Percentiles rank a stretch among this genome's conserved stretches.
Evolutionary conservation across 2,329 filamentous ascomycete species (phyloP).

Genomic region (Parafenestella ontariensis): DNA sequence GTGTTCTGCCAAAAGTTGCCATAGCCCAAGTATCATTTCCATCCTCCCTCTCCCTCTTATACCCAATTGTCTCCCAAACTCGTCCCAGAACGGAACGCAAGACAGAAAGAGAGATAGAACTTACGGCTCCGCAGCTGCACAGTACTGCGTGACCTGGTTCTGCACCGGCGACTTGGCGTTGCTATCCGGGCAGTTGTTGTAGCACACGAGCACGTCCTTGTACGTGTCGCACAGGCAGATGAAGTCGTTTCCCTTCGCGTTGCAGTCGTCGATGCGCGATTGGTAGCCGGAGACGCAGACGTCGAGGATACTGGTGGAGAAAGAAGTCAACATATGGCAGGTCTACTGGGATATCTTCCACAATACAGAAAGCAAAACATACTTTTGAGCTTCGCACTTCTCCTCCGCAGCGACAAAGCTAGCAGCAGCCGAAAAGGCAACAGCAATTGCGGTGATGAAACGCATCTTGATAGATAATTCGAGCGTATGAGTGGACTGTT

Average conservation of each 20-base stretch:
- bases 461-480: conserved; percentile 47
- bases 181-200: conserved; percentile 68
- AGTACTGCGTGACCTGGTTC: conserved; percentile 48
- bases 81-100: too few species aligned
- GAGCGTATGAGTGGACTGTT: too few species aligned
- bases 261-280: conserved; percentile 54
- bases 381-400: conserved; percentile 50
- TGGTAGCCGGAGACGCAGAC: conserved; percentile 55
- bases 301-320: conserved; percentile 56
- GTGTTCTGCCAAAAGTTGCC: too few species aligned
- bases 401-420: conserved; percentile 51
- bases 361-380: conserved; percentile 11
- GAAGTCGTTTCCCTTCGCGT: conserved; percentile 55
- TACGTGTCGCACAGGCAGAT: conserved; percentile 66
- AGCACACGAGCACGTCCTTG: conserved; percentile 64
- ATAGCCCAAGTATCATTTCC: too few species aligned
- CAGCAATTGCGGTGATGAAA: conserved; percentile 36
- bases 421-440: conserved; percentile 40
- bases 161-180: conserved; percentile 41
- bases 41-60: too few species aligned
- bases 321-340: too few species aligned
- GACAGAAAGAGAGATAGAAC: conserved; percentile 9
- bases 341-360: not conserved
- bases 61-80: too few species aligned
- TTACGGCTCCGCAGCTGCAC: conserved; percentile 53